Evolutionary conservation across 108 stramenopile genomes (phyloP).

Genomic region (Aureococcus anophagefferens): DNA sequence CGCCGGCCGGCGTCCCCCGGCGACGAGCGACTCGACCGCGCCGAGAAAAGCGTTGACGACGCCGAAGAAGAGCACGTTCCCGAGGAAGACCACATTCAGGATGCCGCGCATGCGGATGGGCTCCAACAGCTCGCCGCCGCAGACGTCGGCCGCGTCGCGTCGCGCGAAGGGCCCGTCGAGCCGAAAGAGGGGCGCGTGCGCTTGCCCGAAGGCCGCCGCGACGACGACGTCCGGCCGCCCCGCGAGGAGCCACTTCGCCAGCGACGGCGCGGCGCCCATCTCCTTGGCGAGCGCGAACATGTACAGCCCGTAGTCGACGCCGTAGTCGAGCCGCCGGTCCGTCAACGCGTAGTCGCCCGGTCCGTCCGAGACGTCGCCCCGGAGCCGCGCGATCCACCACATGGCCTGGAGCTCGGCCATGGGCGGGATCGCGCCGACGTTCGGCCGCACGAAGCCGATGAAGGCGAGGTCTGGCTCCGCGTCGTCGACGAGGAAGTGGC

Average conservation of each 20-base stretch:
- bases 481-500: background rate
- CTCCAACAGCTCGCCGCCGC: background rate
- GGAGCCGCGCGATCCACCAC: background rate
- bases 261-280: background rate
- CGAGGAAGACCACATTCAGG: background rate
- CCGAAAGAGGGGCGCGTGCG: background rate
- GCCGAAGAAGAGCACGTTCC: background rate
- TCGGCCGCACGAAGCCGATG: slow-evolving; percentile 8
- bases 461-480: slow-evolving; percentile 3
- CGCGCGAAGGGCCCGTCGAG: slow-evolving; percentile 3
- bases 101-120: slow-evolving; percentile 1
- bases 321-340: background rate
- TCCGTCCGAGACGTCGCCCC: background rate
- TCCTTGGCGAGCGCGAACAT: background rate
- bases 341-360: no score
- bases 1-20: no score
- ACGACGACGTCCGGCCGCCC: background rate
- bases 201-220: background rate
- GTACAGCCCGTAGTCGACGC: slow-evolving; percentile 15
- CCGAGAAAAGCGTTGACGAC: background rate
- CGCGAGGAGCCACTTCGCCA: background rate
- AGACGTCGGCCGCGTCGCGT: background rate
- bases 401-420: slow-evolving; percentile 7
- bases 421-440: slow-evolving; percentile 15
- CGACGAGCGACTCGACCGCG: background rate